These are phyloP conservation scores for Blastobotrys mokoenaii DNA, from an alignment of 805 yeast genomes.

Conservation along the genomic window DNA sequence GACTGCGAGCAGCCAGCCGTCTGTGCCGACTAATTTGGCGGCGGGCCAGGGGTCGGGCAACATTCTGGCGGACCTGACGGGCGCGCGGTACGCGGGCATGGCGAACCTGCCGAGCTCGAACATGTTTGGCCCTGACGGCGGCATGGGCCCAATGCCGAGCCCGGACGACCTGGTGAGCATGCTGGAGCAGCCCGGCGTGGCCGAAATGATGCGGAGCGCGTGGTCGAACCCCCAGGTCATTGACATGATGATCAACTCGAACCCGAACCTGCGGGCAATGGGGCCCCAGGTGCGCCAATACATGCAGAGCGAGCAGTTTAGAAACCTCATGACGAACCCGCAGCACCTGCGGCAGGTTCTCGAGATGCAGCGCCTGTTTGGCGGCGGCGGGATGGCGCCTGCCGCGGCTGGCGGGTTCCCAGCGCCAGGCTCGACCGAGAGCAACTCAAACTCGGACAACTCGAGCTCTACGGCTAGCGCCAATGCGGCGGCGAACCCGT, in stretches of 20 bases:
- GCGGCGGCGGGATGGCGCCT: slow-evolving; percentile 26
- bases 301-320: slow-evolving; percentile 74
- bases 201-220: slow-evolving; percentile 75
- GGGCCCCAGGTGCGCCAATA: slow-evolving; percentile 84
- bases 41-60: slow-evolving; percentile 86
- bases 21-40: slow-evolving; percentile 70
- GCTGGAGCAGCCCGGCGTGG: slow-evolving; percentile 76
- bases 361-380: slow-evolving; percentile 52
- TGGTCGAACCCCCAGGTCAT: slow-evolving; percentile 82
- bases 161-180: slow-evolving; percentile 65
- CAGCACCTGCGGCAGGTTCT: slow-evolving; percentile 42
- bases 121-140: slow-evolving; percentile 94
- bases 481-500: slow-evolving; percentile 8
- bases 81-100: slow-evolving; percentile 93
- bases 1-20: slow-evolving; percentile 14
- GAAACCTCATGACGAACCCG: slow-evolving; percentile 77
- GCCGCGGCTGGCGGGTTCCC: slow-evolving; percentile 18
- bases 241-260: slow-evolving; percentile 69
- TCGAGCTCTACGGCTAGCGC: too few relatives aligned
- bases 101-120: slow-evolving; percentile 79
- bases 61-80: slow-evolving; percentile 85
- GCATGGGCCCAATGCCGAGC: slow-evolving; percentile 69
- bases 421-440: slow-evolving; percentile 2
- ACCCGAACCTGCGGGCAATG: slow-evolving; percentile 72
- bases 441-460: too few relatives aligned